Evolutionary conservation across 805 yeast genomes (phyloP), one percentile per base, ranked within the genome.

Genomic region (Ogataea siamensis): DNA sequence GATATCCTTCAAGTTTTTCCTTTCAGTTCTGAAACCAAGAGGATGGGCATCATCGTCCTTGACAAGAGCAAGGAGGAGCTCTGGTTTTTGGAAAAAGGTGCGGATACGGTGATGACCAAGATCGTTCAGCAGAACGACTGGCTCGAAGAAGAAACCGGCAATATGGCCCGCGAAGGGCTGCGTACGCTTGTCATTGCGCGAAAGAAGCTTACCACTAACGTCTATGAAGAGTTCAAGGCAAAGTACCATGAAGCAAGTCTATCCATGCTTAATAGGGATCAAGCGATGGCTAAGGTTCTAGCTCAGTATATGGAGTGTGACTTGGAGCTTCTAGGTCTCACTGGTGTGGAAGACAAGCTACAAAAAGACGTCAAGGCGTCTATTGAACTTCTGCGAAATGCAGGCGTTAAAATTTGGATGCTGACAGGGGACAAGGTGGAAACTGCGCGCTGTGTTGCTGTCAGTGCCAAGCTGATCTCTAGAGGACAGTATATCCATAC

Each of bases 371-470:
- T 94, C 33, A 91, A 91, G 62, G 74, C 94, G 0, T 87, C 96
- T 0, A 80, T 93, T 42, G 99, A 93, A 66, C 70, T 89, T 23
- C 70, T 93, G 49, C 75, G 99, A 51, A 93, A 94, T 63, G 99
- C 98, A 0, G 99, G 98, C 4, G 78, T 94, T 39, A 89, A 89
- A 54, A 93, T 93, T 35, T 93, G 99, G 99, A 94, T 93, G 99
- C 68, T 93, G 32, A 93, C 99, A 0, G 99, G 99, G 50, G 99
- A 93, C 61, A 93, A 93, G 60, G 98, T 93, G 5, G 99, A 93
- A 64, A 93, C 99, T 0, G 99, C 99, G 1, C 78, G 88, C 43
- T 93, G 99, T 72, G 97, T 93, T 26, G 88, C 97, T 14, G 85
- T 94, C n/a, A 86, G 96, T 60, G 93, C 97, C 21, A 83, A 89